Evolutionary conservation across 164 flowering plant species (phyloP), one percentile per base, ranked within the genome.

Genomic region (Annona cherimola): DNA sequence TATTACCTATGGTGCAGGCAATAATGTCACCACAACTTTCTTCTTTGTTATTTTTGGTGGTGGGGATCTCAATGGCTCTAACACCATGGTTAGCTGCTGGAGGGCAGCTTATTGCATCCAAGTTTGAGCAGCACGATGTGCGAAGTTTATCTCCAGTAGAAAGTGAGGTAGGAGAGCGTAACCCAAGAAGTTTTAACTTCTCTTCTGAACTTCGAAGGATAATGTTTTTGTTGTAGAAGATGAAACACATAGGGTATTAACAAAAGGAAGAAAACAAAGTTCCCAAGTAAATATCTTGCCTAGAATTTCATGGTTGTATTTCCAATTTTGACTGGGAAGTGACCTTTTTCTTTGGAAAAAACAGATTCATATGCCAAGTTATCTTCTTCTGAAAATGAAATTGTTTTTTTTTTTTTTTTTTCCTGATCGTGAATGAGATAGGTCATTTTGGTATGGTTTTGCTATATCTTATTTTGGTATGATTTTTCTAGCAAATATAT

Each of bases 81-180:
- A 96, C 99, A 16, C 99, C 99, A 72, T 96, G 86, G 84, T 82
- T 96, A 77, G 99, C 99, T 72, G 98, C 96, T 84, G 99, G 97
- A 74, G 99, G 99, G 57, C 99, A 96, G 80, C 79, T 93, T 61
- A 86, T 93, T 82, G 99, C 99, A 19, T 92, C 99, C 73, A 92
- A 95, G 9, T 96, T 96, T 82, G 99, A 93, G 82, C 92, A 73
- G 80, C 95, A 92, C 78, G 99, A 96, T 76, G 92, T 96, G 61
- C 88, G 99, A 50, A 92, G 98, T 83, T 85, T 96, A 75, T 83
- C 92, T 73, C 99, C 99, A 2, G 98, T 81, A 66, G 99, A 96
- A 83, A 96, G 98, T 81, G 99, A 96, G 98, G 99, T 92, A 76
- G 14, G 2, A 8, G 73, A 65, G 63, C 64, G 60, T 54, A 62